Evolutionary conservation across 2,329 filamentous ascomycete genomes (phyloP), one percentile per base, ranked within the genome.

Genomic region (Fusarium veterinarium): DNA sequence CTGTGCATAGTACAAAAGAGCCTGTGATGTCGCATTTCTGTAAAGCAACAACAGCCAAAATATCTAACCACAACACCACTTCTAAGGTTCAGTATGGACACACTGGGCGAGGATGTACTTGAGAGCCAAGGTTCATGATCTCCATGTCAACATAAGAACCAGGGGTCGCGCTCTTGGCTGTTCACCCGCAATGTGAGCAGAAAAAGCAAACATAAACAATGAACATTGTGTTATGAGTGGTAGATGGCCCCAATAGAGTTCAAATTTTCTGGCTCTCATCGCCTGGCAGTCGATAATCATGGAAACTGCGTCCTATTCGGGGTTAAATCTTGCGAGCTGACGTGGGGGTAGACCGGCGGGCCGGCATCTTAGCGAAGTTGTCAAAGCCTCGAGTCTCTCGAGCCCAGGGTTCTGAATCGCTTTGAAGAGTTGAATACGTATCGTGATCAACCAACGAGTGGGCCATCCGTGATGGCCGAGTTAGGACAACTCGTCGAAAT

Each of bases 191-290:
- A 64, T 69, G 48, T 25, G 59, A 44, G 41, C 14, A 35, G 42
- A 57, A 75, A 76, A 74, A 75, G 71, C 56, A 72, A 76, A 61
- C 35, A 38, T 14, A 31, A 51, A 55, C 31, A 51, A 60, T 46
- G 52, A 58, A 53, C 33, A 65, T 35, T 56, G 67, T 35, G 57
- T 48, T 45, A 52, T 60, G 55, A 60, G 56, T 52, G 57, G 57
- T 41, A 49, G 49, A 57, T 60, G 59, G 30, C 45, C 48, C 60
- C 59, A 20, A 55, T 57, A 60, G 44, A 49, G 48, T 45, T 44
- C 41, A 52, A 53, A 53, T 31, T 41, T 31, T 40, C 57, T 57
- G 53, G 38, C 25, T 48, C 37, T 25, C 35, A 20, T 46, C 58
- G 52, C 46, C 57, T 67, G 41, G 38, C 30, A 74, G 59, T 60